phyloP scores from a whole-genome alignment of 2,329 filamentous ascomycete genomes.

The Leptographium flavum region DNA sequence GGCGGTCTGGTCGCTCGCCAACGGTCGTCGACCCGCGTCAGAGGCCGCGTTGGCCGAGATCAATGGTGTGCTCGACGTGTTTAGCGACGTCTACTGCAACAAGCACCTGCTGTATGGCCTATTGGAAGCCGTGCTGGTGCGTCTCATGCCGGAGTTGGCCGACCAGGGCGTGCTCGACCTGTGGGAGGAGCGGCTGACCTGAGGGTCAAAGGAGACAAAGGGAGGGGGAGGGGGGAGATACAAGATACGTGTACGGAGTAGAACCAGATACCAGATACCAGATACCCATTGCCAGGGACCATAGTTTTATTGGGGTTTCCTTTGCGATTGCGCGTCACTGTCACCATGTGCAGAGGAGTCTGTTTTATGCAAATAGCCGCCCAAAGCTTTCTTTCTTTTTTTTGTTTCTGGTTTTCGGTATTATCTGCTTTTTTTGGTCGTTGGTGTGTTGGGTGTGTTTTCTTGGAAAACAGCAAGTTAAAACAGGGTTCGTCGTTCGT shows the following conservation, averaged over 20 bases:
- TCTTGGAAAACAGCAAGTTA: neutral
- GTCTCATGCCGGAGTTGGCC: slow-evolving; percentile 70
- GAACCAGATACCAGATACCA: no score
- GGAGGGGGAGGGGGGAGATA: neutral
- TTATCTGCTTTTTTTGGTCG: slow-evolving; percentile 3
- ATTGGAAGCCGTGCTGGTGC: slow-evolving; percentile 68
- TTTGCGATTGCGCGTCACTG: neutral
- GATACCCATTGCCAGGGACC: neutral
- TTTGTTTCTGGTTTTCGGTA: slow-evolving; percentile 3
- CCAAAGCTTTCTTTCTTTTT: slow-evolving; percentile 8
- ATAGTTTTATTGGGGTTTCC: neutral
- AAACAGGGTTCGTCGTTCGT: neutral
- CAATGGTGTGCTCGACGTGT: slow-evolving; percentile 54
- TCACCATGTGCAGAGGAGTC: neutral
- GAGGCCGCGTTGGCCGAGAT: slow-evolving; percentile 36
- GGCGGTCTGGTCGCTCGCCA: slow-evolving; percentile 1
- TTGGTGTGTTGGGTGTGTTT: slow-evolving; percentile 1
- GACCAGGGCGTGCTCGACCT: slow-evolving; percentile 59
- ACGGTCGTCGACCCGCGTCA: neutral
- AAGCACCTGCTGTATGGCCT: slow-evolving; percentile 77
- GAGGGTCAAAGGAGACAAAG: neutral
- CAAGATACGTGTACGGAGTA: neutral
- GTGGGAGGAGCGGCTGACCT: slow-evolving; percentile 53
- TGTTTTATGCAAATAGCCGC: slow-evolving; percentile 10
- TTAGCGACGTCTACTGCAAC: slow-evolving; percentile 78